These are phyloP conservation scores for Spinacia oleracea DNA, from an alignment of 179 eudicot species.

Conservation along the genomic window DNA sequence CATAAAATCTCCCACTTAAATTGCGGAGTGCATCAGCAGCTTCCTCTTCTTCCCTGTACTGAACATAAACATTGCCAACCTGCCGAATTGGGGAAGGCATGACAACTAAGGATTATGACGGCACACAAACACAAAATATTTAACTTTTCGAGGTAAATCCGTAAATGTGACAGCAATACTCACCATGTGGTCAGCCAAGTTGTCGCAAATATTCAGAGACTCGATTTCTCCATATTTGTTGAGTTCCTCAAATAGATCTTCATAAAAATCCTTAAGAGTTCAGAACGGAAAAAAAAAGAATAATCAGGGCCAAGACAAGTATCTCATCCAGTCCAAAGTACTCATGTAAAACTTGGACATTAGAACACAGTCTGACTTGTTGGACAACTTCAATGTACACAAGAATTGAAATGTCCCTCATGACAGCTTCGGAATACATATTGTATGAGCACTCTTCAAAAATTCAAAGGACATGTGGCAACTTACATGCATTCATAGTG, in stretches of 20 bases:
- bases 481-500: neutral
- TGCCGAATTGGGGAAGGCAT: conserved; percentile 18
- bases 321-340: neutral
- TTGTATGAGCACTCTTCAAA: neutral
- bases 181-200: conserved; percentile 81
- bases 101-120: neutral
- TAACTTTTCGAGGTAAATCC: neutral
- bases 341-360: neutral
- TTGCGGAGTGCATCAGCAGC: conserved; percentile 57
- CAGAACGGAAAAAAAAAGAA: neutral
- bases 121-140: neutral
- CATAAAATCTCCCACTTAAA: conserved; percentile 66
- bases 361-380: neutral
- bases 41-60: conserved; percentile 71
- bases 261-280: conserved; percentile 62
- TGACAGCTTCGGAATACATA: neutral
- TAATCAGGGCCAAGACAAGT: neutral
- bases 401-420: neutral
- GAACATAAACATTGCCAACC: conserved; percentile 82
- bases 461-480: neutral
- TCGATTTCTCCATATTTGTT: conserved; percentile 76
- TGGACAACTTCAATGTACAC: neutral
- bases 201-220: conserved; percentile 77
- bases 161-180: conserved; percentile 1
- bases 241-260: conserved; percentile 75